Evolutionary conservation across 2,329 filamentous ascomycete genomes (phyloP).

Genomic region (Whalleya microplaca): DNA sequence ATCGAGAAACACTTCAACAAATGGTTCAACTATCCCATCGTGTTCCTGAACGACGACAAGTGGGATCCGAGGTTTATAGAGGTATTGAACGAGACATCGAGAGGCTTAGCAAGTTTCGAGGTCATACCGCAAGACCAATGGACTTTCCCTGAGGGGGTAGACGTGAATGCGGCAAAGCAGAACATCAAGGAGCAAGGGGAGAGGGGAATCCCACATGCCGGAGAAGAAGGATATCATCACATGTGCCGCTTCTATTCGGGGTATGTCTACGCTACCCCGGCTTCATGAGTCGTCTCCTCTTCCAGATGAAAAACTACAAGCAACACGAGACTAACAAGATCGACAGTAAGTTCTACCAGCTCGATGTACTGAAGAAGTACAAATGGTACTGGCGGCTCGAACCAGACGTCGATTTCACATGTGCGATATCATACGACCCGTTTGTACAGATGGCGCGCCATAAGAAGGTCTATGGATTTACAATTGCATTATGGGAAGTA

Average conservation of each 20-base stretch:
- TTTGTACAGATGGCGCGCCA: slow-evolving; percentile 50
- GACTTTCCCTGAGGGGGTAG: slow-evolving; percentile 44
- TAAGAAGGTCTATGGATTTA: slow-evolving; percentile 50
- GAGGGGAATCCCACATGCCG: slow-evolving; percentile 42
- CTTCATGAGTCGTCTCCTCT: background rate
- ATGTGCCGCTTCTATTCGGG: slow-evolving; percentile 50
- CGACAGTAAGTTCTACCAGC: slow-evolving; percentile 47
- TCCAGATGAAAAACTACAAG: background rate
- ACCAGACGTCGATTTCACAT: slow-evolving; percentile 49
- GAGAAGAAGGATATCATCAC: slow-evolving; percentile 46
- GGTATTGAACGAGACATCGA: slow-evolving; percentile 41
- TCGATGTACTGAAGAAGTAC: slow-evolving; percentile 45
- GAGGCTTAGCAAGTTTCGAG: slow-evolving; percentile 46
- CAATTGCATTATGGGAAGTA: slow-evolving; percentile 48
- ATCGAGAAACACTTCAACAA: slow-evolving; percentile 50
- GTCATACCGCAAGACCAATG: slow-evolving; percentile 45
- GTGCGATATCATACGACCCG: slow-evolving; percentile 52
- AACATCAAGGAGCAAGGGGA: slow-evolving; percentile 40
- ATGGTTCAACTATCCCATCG: slow-evolving; percentile 50
- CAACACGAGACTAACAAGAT: slow-evolving; percentile 10
- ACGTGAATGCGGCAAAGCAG: slow-evolving; percentile 35
- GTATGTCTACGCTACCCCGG: slow-evolving; percentile 33
- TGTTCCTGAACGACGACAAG: slow-evolving; percentile 51
- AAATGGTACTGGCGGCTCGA: slow-evolving; percentile 54
- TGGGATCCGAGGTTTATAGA: slow-evolving; percentile 45